Base-by-base conservation (phyloP, 495 filamentous ascomycete genomes). In the Amphirosellinia nigrospora region DNA sequence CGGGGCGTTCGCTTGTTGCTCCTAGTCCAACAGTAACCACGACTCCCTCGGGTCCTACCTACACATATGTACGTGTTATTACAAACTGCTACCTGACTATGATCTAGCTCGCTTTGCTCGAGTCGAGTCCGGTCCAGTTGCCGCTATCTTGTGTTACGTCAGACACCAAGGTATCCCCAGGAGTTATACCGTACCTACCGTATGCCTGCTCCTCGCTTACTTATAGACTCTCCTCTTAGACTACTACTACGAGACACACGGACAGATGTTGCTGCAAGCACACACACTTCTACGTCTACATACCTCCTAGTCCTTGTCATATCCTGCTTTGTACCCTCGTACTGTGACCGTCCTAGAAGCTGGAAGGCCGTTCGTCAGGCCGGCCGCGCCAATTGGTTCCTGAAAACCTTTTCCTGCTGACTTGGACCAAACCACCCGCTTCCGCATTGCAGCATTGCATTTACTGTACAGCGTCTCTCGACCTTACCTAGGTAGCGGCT, bases 61-160 rank as follows among this genome's bases (percentile, higher is more conserved):
- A 23, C 16, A 23, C 16, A 53, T 59, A 60, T 45, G 60, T 63
- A 45, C 26, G 60, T 63, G 39, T 32, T 63, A 43, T 63, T 43
- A 23, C 28, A 10, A 10, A n/a, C 32, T 34, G 19, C 41, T 64
- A 21, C 41, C 7, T n/a, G n/a, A n/a, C n/a, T n/a, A 32, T 58
- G 55, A 32, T 23, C 28, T 56, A 28, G 13, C 10, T 36, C 32
- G 36, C 0, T 58, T 58, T 56, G 11, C 55, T 58, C 55, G 30
- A 58, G 43, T n/a, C n/a, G n/a, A n/a, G n/a, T n/a, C n/a, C n/a
- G n/a, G n/a, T n/a, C n/a, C n/a, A n/a, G n/a, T 65, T 65, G 63
- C 43, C 63, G 63, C 63, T 65, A 65, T 65, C 63, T 65, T 39
- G 63, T 65, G 63, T 53, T 41, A 65, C 63, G 41, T 64, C 60